Evolutionary conservation across 345 rosid species (phyloP).

Genomic region (Salix koriyanagi): DNA sequence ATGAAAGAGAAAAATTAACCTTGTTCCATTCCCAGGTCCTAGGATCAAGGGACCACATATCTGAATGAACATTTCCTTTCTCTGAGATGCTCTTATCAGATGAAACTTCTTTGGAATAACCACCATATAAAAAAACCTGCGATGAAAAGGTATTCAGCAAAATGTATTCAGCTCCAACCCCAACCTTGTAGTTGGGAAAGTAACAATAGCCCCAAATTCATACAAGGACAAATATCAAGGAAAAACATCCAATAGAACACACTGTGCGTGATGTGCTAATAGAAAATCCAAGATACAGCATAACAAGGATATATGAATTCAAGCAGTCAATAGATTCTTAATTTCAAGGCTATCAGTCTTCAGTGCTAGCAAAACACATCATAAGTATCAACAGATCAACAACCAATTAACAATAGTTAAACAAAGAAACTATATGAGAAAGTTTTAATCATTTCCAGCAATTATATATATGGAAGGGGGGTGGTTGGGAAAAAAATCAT

Average conservation of each 20-base stretch:
- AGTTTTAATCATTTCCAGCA: no score
- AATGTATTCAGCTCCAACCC: no score
- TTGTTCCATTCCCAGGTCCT: conserved; percentile 99
- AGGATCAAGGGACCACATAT: conserved; percentile 97
- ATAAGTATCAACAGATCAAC: neutral
- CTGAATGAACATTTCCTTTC: conserved; percentile 88
- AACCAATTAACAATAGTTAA: neutral
- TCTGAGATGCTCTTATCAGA: conserved; percentile 72
- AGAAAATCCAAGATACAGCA: neutral
- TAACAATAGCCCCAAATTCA: no score
- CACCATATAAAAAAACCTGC: conserved; percentile 87
- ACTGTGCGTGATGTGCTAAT: neutral
- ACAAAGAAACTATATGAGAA: no score
- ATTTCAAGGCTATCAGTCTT: neutral
- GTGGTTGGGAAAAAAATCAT: no score
- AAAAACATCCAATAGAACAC: neutral
- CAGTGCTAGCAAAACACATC: neutral
- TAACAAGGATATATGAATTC: neutral
- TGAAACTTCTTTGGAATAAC: conserved; percentile 87
- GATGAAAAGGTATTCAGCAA: neutral
- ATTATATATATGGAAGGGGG: no score
- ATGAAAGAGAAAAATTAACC: conserved; percentile 39
- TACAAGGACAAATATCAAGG: no score
- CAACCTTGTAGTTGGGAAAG: no score
- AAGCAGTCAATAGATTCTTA: neutral